A percentile compares a stretch with the other conserved stretches of the same genome.
These are phyloP conservation scores for Cladosporium sp. DNA, from an alignment of 2,329 filamentous ascomycete species.

Conservation along the genomic window DNA sequence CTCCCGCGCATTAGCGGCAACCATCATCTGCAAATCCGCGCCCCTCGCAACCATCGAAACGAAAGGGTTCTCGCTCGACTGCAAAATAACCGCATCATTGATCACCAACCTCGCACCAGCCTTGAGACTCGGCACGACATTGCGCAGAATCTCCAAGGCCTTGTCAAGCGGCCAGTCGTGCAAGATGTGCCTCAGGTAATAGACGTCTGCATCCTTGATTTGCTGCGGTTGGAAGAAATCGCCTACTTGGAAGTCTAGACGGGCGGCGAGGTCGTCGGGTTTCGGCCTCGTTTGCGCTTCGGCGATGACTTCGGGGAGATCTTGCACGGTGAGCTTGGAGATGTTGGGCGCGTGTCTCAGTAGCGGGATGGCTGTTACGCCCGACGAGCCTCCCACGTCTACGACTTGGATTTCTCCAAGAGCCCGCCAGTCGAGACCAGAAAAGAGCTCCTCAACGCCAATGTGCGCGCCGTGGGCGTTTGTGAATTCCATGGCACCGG, in stretches of 20 bases:
- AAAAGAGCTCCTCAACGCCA: too few species aligned
- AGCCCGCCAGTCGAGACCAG: too few species aligned
- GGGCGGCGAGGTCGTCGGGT: slow-evolving; percentile 8
- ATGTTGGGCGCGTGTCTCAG: too few species aligned
- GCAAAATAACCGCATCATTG: slow-evolving; percentile 22
- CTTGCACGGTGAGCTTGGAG: slow-evolving; percentile 38
- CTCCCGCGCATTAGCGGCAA: slow-evolving; percentile 23
- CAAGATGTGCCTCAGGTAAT: slow-evolving; percentile 23
- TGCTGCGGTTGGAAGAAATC: slow-evolving; percentile 29
- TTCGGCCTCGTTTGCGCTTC: slow-evolving; percentile 15
- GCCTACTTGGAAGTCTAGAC: slow-evolving; percentile 16
- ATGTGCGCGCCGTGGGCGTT: too few species aligned
- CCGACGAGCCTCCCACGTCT: too few species aligned
- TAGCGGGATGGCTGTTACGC: too few species aligned
- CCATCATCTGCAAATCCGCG: slow-evolving; percentile 24
- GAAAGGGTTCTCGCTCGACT: slow-evolving; percentile 12
- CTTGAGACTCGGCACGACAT: slow-evolving; percentile 19
- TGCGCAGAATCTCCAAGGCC: slow-evolving; percentile 19
- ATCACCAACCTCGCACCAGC: slow-evolving; percentile 23
- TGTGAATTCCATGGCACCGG: too few species aligned
- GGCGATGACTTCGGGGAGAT: slow-evolving; percentile 31
- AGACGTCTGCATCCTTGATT: slow-evolving; percentile 28
- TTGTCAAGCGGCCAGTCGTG: slow-evolving; percentile 27
- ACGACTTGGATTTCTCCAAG: too few species aligned
- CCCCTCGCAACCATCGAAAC: slow-evolving; percentile 18